Evolutionary conservation across 2,329 filamentous ascomycete genomes (phyloP).

Genomic region (Grosmannia huntii): DNA sequence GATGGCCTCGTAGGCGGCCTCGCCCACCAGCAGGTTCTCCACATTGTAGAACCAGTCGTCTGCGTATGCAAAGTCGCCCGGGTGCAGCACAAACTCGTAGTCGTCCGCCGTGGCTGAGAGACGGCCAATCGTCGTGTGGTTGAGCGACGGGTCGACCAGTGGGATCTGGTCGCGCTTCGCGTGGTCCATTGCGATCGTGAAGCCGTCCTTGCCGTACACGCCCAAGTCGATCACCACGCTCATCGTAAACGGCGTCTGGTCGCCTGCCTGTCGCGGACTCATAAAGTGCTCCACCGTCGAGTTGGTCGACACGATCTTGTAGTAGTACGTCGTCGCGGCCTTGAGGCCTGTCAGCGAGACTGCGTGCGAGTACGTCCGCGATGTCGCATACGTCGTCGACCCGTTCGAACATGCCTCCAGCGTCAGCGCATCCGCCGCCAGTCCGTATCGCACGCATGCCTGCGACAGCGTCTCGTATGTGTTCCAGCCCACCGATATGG

Average conservation of each 20-base stretch:
- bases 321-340: conserved; percentile 45
- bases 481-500: conserved; percentile 43
- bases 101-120: conserved; percentile 37
- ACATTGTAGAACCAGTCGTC: conserved; percentile 40
- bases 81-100: conserved; percentile 42
- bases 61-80: conserved; percentile 44
- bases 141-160: conserved; percentile 33
- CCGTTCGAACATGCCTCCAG: conserved; percentile 27
- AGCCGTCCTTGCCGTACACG: conserved; percentile 40
- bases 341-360: conserved; percentile 32
- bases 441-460: conserved; percentile 40
- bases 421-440: conserved; percentile 23
- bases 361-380: conserved; percentile 39
- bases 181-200: conserved; percentile 29
- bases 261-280: conserved; percentile 38
- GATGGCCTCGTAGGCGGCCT: conserved; percentile 95
- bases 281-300: conserved; percentile 39
- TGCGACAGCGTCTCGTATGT: conserved; percentile 33
- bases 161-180: conserved; percentile 36
- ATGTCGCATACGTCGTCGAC: conserved; percentile 34
- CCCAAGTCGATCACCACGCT: conserved; percentile 41
- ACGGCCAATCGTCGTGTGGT: conserved; percentile 45
- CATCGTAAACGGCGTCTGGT: conserved; percentile 39
- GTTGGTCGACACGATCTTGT: conserved; percentile 44
- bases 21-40: conserved; percentile 54